Conservation (phyloP, 306 rosid species). For the Fagus crenata region DNA sequence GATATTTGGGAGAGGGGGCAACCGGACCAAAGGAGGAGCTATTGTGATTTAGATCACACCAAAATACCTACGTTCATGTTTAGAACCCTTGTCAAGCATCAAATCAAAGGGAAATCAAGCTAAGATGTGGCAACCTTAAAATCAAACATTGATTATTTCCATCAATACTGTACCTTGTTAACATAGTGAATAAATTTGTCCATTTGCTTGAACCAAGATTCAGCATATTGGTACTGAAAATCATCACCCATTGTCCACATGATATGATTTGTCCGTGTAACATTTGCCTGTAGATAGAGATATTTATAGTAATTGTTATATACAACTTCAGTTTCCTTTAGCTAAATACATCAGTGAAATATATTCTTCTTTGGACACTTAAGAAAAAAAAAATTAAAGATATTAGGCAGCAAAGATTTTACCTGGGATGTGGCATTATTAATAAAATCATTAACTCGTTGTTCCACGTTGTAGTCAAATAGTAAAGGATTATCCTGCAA, state of each 20-base stretch:
- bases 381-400: neutral
- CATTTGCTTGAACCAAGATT: slow-evolving; percentile 90
- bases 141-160: slow-evolving; percentile 7
- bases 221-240: slow-evolving; percentile 88
- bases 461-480: slow-evolving; percentile 61
- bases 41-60: neutral
- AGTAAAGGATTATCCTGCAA: slow-evolving; percentile 78
- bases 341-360: neutral
- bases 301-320: slow-evolving; percentile 23
- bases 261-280: slow-evolving; percentile 79
- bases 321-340: neutral
- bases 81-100: neutral
- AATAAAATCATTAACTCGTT: slow-evolving; percentile 67
- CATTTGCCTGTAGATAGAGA: slow-evolving; percentile 57
- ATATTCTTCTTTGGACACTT: neutral
- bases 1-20: neutral
- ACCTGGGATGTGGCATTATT: slow-evolving; percentile 57
- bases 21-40: neutral
- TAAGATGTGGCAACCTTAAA: neutral
- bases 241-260: slow-evolving; percentile 99
- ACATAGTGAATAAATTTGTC: slow-evolving; percentile 87
- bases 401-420: slow-evolving; percentile 21
- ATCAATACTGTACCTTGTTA: slow-evolving; percentile 53
- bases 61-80: neutral
- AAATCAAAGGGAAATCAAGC: neutral